phyloP scores from a whole-genome alignment of 1,139 yeast genomes.

The Yamadazyma oceani region DNA sequence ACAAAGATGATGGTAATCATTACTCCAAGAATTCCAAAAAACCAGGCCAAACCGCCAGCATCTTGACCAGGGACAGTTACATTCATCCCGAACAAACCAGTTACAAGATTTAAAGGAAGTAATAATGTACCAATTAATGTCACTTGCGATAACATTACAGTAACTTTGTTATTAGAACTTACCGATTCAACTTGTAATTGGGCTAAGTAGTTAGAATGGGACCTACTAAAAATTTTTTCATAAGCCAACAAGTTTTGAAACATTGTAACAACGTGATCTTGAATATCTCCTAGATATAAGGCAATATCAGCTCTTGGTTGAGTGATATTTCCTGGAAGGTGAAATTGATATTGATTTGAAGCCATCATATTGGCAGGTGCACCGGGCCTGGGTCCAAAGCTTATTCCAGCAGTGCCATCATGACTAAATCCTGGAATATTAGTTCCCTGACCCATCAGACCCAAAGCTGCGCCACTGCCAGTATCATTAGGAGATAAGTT shows the following conservation, averaged over 20 bases:
- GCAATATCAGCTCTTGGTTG: slow-evolving; percentile 85
- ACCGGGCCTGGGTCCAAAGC: slow-evolving; percentile 22
- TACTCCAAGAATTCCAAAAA: slow-evolving; percentile 39
- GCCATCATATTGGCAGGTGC: slow-evolving; percentile 19
- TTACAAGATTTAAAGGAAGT: slow-evolving; percentile 84
- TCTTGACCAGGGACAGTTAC: slow-evolving; percentile 78
- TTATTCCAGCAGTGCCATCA: slow-evolving; percentile 19
- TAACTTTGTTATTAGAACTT: slow-evolving; percentile 77
- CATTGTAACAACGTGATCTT: slow-evolving; percentile 97
- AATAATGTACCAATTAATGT: slow-evolving; percentile 88
- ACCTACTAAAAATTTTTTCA: slow-evolving; percentile 88
- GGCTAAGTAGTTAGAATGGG: slow-evolving; percentile 90
- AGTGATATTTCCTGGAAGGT: slow-evolving; percentile 28
- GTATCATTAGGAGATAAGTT: slow-evolving; percentile 12
- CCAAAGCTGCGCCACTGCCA: slow-evolving; percentile 6
- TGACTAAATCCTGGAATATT: slow-evolving; percentile 14
- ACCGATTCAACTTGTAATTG: slow-evolving; percentile 92
- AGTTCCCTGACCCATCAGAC: background rate
- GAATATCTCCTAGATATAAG: slow-evolving; percentile 91
- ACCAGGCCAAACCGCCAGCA: slow-evolving; percentile 24
- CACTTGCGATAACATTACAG: slow-evolving; percentile 84
- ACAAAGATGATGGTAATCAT: slow-evolving; percentile 32
- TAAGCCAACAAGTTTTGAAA: slow-evolving; percentile 84
- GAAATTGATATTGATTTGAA: slow-evolving; percentile 19
- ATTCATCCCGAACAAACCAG: slow-evolving; percentile 97